A percentile compares a stretch with the other conserved stretches of the same genome.
phyloP scores from a whole-genome alignment of 257 asterid genomes.

The Gynochthodes officinalis region DNA sequence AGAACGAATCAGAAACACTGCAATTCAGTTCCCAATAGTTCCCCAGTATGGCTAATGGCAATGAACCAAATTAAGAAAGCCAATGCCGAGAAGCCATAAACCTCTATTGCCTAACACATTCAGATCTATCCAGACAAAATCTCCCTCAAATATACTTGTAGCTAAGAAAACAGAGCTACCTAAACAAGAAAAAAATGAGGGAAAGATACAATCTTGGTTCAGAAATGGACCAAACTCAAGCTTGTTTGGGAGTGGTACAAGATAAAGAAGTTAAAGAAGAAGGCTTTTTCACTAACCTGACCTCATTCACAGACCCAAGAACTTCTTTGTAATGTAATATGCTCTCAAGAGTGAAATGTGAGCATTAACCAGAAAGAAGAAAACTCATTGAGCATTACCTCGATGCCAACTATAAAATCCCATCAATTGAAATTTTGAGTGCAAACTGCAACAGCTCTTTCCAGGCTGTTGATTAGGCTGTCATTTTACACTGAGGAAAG shows the following conservation, averaged over 20 bases:
- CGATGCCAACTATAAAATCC: slow-evolving; percentile 23
- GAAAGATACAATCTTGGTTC: slow-evolving; percentile 19
- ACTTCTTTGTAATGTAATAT: not conserved
- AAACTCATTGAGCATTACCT: slow-evolving; percentile 10
- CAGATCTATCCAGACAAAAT: slow-evolving; percentile 22
- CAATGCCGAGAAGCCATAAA: not conserved
- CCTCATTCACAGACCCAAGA: slow-evolving; percentile 15
- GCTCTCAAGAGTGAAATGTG: slow-evolving; percentile 14
- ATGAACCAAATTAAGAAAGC: not conserved
- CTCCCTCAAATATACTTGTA: not conserved
- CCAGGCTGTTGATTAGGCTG: slow-evolving; percentile 50
- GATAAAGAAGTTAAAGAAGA: slow-evolving; percentile 5
- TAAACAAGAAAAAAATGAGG: not conserved
- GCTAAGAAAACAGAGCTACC: not conserved
- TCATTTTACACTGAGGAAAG: slow-evolving; percentile 45
- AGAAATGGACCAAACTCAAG: slow-evolving; percentile 4
- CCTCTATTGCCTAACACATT: not conserved
- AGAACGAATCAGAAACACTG: not conserved
- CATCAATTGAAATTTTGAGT: slow-evolving; percentile 22
- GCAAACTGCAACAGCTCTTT: slow-evolving; percentile 39
- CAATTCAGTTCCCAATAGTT: not conserved
- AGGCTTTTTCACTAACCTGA: slow-evolving; percentile 23
- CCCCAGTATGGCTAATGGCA: not conserved
- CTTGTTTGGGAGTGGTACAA: slow-evolving; percentile 7
- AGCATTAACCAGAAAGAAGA: slow-evolving; percentile 19